A percentile compares a stretch with the other conserved stretches of the same genome.
These are phyloP conservation scores for Podospora anserina DNA, from an alignment of 495 filamentous ascomycete species.

Conservation along the genomic window DNA sequence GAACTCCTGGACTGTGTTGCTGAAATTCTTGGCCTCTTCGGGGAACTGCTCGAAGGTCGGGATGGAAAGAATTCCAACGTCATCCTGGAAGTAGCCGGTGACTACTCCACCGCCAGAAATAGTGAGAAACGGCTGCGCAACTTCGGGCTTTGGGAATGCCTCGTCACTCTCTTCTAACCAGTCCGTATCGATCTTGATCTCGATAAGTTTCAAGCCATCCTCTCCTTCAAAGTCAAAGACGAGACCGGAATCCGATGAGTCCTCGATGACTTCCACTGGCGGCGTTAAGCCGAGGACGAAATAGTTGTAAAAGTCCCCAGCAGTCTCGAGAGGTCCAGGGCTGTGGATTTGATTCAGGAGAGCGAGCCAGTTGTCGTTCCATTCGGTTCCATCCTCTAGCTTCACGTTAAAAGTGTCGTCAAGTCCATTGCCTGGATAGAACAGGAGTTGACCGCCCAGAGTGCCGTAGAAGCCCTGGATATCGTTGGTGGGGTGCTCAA, in stretches of 20 bases:
- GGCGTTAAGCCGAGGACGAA: slow-evolving; percentile 45
- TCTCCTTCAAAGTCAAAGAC: not conserved
- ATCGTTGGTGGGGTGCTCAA: slow-evolving; percentile 43
- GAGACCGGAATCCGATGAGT: not conserved
- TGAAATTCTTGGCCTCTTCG: slow-evolving; percentile 38
- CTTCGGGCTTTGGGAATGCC: slow-evolving; percentile 35
- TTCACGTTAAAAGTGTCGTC: slow-evolving; percentile 31
- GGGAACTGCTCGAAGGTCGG: slow-evolving; percentile 43
- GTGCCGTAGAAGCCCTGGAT: slow-evolving; percentile 38
- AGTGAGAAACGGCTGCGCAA: slow-evolving; percentile 35
- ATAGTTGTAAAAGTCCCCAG: slow-evolving; percentile 50
- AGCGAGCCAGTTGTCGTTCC: slow-evolving; percentile 35
- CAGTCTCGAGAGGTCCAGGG: slow-evolving; percentile 46
- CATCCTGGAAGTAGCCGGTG: slow-evolving; percentile 46
- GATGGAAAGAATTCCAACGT: slow-evolving; percentile 49
- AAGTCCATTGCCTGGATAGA: slow-evolving; percentile 47
- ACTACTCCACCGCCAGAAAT: slow-evolving; percentile 35
- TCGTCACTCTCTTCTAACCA: slow-evolving; percentile 7
- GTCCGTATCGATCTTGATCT: not conserved
- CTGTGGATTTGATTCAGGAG: slow-evolving; percentile 33
- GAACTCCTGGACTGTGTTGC: slow-evolving; percentile 40
- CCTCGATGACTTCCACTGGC: slow-evolving; percentile 16
- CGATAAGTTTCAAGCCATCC: not conserved
- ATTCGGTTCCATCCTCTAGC: slow-evolving; percentile 40
- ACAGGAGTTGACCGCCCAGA: slow-evolving; percentile 39